A percentile compares a stretch with the other conserved stretches of the same genome.
Conservation (phyloP, 2,329 filamentous ascomycete species). For the Chaetomium olivaceum region DNA sequence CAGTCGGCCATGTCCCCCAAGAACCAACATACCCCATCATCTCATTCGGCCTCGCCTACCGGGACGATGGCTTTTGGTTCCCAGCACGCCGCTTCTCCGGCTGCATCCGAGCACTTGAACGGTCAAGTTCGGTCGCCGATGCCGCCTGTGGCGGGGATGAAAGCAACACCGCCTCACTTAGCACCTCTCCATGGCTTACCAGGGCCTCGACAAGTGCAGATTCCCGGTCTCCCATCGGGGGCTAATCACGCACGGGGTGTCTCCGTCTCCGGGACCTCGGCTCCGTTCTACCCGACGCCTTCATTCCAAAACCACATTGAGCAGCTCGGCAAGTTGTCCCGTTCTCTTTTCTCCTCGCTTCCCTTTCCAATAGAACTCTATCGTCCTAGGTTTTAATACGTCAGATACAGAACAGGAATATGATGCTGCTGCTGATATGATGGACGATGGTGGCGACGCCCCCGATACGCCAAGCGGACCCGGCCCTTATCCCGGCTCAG, state of each 20-base stretch:
- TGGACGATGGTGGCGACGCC: slow-evolving; percentile 72
- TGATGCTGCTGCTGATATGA: slow-evolving; percentile 83
- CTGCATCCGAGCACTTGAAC: slow-evolving; percentile 36
- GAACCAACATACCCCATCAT: slow-evolving; percentile 78
- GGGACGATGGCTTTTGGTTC: slow-evolving; percentile 51
- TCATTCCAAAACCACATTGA: slow-evolving; percentile 90
- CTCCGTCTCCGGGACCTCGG: slow-evolving; percentile 43
- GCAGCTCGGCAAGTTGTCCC: slow-evolving; percentile 83
- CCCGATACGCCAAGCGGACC: slow-evolving; percentile 64
- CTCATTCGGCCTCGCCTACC: slow-evolving; percentile 64
- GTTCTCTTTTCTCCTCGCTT: slow-evolving; percentile 45
- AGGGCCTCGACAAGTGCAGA: slow-evolving; percentile 41
- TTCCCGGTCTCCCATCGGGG: slow-evolving; percentile 34
- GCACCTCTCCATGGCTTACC: slow-evolving; percentile 34
- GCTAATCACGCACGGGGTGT: slow-evolving; percentile 33
- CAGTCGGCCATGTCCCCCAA: slow-evolving; percentile 66
- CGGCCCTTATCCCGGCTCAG: slow-evolving; percentile 62
- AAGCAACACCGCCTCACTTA: slow-evolving; percentile 41
- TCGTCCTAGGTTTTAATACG: slow-evolving; percentile 67
- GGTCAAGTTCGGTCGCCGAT: slow-evolving; percentile 36
- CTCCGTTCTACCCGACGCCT: slow-evolving; percentile 75
- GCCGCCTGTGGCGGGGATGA: slow-evolving; percentile 42
- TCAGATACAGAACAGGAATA: slow-evolving; percentile 89
- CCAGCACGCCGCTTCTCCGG: slow-evolving; percentile 46
- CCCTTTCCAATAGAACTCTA: slow-evolving; percentile 57